Conservation (phyloP, 1,284 basidiomycete species). For the Exobasidium cylindrosporum region DNA sequence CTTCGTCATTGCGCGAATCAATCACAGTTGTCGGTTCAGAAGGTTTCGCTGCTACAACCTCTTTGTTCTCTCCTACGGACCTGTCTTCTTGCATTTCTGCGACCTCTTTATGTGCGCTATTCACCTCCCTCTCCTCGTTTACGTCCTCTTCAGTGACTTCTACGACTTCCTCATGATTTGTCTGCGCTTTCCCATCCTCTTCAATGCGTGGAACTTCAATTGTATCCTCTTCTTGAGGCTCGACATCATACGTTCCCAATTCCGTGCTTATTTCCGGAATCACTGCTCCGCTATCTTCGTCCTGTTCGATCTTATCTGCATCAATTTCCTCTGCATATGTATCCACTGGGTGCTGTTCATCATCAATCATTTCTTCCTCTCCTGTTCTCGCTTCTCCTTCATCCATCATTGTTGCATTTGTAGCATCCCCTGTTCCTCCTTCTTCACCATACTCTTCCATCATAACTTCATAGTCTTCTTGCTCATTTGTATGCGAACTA, state of each 20-base stretch:
- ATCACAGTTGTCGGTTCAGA: not conserved
- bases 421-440: not conserved
- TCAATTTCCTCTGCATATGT: not conserved
- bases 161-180: conserved; percentile 1
- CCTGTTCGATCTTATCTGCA: not conserved
- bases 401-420: not conserved
- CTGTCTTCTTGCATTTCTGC: no score
- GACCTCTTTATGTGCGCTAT: no score
- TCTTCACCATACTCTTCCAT: conserved; percentile 3
- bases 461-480: conserved; percentile 2
- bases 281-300: not conserved
- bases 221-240: not conserved
- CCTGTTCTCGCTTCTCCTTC: not conserved
- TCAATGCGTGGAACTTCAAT: not conserved
- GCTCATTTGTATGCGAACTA: not conserved
- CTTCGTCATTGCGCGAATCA: not conserved
- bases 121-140: no score
- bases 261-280: not conserved
- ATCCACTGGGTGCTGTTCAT: conserved; percentile 5
- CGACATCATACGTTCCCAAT: not conserved
- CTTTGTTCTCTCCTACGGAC: no score
- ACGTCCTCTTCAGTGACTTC: conserved; percentile 10
- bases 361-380: conserved; percentile 4
- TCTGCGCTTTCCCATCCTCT: not conserved
- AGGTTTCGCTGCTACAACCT: no score